Evolutionary conservation across 305 asterid genomes (phyloP), one percentile per base, ranked within the genome.

Genomic region (Caryopteris hybrid): DNA sequence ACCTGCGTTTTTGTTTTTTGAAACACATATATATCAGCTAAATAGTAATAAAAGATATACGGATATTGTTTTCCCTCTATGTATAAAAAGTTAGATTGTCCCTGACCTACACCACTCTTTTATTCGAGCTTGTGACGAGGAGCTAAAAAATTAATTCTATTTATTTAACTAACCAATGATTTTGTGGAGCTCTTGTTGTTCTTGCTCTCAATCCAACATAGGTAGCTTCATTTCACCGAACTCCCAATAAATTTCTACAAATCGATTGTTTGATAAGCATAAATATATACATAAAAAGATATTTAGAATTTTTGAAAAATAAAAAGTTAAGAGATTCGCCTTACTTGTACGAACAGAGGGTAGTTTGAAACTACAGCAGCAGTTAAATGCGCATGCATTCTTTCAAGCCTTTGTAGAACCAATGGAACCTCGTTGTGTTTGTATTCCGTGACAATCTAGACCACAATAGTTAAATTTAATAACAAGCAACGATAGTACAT

Each of bases 311-410:
- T n/a, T n/a, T n/a, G n/a, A n/a, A n/a, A n/a, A n/a, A 55, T 34
- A 1, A 9, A 42, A 41, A 22, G 6, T 13, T 6, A 45, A 45
- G 14, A 11, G 5, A 8, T 34, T 50, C 7, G 27, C 38, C 88
- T 83, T 84, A 89, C 97, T 69, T 91, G 96, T 55, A 82, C 76
- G 75, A 94, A 94, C 64, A 91, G 50, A 66, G 82, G 83, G 58
- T 94, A 96, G 53, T 91, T 94, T 20, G 99, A 94, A 74, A 94
- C 97, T 22, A 94, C 87, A 0, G 98, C 97, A 39, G 99, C 98
- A 0, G 98, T 94, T 68, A 94, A 79, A 79, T 94, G 97, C 1
- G 99, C 99, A 69, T 94, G 89, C 97, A 94, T 94, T 69, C 67
- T 85, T 76, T 91, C 99, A 13, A 91, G 91, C 60, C 84, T 90